These are phyloP conservation scores for Candida orba DNA, from an alignment of 805 yeast species.

Conservation along the genomic window DNA sequence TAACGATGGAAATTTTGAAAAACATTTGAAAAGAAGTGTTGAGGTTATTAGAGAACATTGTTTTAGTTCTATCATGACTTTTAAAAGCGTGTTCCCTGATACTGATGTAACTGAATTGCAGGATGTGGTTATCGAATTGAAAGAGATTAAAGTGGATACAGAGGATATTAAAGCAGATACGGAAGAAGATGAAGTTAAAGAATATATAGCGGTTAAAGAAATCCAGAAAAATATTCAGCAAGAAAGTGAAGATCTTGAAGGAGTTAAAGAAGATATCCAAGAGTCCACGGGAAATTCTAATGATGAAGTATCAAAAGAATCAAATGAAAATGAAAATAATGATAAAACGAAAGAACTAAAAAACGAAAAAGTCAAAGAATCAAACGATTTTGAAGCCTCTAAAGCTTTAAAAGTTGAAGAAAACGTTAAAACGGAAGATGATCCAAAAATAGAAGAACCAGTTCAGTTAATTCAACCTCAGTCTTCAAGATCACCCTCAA, in stretches of 20 bases:
- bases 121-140: constrained; percentile 11
- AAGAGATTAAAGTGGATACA: constrained; percentile 13
- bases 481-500: constrained; percentile 12
- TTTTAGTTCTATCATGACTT: constrained; percentile 63
- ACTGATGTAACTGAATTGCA: constrained; percentile 22
- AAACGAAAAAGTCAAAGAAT: constrained; percentile 1
- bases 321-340: neutral
- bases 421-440: constrained; percentile 1
- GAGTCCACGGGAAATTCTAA: neutral
- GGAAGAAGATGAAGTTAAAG: neutral
- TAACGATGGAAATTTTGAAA: constrained; percentile 42
- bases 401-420: neutral
- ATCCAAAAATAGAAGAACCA: constrained; percentile 17
- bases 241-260: neutral
- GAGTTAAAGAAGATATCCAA: neutral
- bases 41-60: constrained; percentile 83
- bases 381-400: neutral
- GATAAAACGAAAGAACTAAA: neutral
- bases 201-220: neutral
- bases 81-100: constrained; percentile 52
- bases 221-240: neutral
- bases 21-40: constrained; percentile 67
- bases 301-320: neutral
- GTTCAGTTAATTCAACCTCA: constrained; percentile 7
- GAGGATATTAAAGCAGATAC: neutral